phyloP scores from a whole-genome alignment of 768 basidiomycete genomes.

The Agaricus bisporus region DNA sequence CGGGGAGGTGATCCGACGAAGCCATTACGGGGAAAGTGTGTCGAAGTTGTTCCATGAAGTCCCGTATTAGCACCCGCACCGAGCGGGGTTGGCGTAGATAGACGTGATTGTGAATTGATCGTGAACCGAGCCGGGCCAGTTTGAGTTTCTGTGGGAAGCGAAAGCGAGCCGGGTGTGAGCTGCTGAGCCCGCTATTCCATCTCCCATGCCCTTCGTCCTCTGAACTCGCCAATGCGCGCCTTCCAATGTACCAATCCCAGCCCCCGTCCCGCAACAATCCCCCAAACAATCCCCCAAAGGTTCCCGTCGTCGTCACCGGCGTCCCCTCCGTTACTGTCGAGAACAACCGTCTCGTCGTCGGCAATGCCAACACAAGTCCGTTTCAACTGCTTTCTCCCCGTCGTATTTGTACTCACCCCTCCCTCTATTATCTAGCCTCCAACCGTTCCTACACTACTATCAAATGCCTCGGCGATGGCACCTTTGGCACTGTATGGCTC shows the following conservation, averaged over 20 bases:
- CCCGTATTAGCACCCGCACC: conserved; percentile 52
- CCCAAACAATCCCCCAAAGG: conserved; percentile 18
- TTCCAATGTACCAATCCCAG: conserved; percentile 52
- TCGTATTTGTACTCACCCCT: conserved; percentile 9
- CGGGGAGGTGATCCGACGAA: conserved; percentile 92
- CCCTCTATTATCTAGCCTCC: conserved; percentile 47
- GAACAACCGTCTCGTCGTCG: conserved; percentile 65
- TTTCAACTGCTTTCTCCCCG: conserved; percentile 18
- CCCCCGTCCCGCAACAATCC: conserved; percentile 25
- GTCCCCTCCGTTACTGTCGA: conserved; percentile 74
- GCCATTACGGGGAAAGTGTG: conserved; percentile 95
- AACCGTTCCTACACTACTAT: conserved; percentile 88
- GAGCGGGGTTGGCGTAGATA: conserved; percentile 14
- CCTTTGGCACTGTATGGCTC: conserved; percentile 97
- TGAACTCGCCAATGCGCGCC: conserved; percentile 40
- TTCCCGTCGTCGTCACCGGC: conserved; percentile 53
- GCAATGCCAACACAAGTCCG: conserved; percentile 66
- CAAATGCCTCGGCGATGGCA: conserved; percentile 96
- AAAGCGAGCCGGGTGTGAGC: conserved; percentile 4
- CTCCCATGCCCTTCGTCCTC: conserved; percentile 19
- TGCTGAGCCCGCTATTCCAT: conserved; percentile 12
- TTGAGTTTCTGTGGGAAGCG: conserved; percentile 7
- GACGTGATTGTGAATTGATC: conserved; percentile 17
- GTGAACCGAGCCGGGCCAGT: conserved; percentile 8
- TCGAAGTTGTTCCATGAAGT: conserved; percentile 87